Evolutionary conservation across 495 filamentous ascomycete species (phyloP).

Genomic region (Penicillium samsonianum): DNA sequence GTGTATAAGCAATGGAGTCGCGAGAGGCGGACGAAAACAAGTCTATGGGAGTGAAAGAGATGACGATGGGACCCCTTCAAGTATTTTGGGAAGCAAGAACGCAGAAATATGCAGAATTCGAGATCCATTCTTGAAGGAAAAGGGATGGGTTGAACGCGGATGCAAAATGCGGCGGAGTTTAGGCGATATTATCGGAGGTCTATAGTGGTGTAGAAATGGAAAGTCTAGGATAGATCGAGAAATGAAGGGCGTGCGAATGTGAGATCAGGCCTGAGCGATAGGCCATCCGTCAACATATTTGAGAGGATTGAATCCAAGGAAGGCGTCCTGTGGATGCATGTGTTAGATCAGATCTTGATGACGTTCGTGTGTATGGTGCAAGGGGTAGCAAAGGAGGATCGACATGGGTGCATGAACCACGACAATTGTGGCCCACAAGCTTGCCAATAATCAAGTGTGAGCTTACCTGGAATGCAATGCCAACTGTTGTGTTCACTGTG

Average conservation of each 20-base stretch:
- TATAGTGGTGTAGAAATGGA: background rate
- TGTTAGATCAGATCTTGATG: constrained; percentile 23
- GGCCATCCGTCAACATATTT: constrained; percentile 50
- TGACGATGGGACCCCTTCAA: background rate
- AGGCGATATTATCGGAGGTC: background rate
- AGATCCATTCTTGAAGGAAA: background rate
- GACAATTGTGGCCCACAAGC: constrained; percentile 20
- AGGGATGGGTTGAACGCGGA: background rate
- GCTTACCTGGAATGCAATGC: constrained; percentile 43
- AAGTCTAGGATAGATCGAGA: background rate
- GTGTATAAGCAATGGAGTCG: background rate
- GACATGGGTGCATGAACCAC: constrained; percentile 14
- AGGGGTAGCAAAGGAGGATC: constrained; percentile 25
- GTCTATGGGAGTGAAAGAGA: background rate
- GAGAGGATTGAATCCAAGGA: constrained; percentile 46
- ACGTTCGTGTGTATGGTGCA: background rate
- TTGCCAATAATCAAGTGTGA: constrained; percentile 5
- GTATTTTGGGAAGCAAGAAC: background rate
- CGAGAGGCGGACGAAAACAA: background rate
- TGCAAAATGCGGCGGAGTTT: background rate
- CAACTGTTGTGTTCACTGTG: constrained; percentile 45
- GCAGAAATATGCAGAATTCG: background rate
- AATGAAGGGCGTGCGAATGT: constrained; percentile 1
- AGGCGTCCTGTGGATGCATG: constrained; percentile 34
- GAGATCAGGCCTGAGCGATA: constrained; percentile 28